These are phyloP conservation scores for Austroboletus sp. DNA, from an alignment of 1,284 basidiomycete species.

Conservation along the genomic window DNA sequence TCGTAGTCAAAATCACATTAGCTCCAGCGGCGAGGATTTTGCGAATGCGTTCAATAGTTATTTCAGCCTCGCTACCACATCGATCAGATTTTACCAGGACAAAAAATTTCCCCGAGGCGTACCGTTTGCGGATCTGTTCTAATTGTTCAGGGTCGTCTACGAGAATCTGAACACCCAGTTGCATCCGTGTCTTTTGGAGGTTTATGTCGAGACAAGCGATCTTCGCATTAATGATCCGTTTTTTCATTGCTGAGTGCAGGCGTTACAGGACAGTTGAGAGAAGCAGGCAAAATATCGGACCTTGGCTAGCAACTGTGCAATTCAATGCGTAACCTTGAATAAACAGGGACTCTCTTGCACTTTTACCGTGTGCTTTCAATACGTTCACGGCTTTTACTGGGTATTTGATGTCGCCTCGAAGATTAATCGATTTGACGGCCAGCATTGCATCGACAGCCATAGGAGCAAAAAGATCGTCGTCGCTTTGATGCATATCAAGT, in stretches of 20 bases:
- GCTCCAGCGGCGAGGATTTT: conserved; percentile 96
- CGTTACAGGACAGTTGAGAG: conserved; percentile 4
- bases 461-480: conserved; percentile 96
- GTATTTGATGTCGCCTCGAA: conserved; percentile 95
- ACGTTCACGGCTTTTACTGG: conserved; percentile 99
- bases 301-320: conserved; percentile 97
- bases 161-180: conserved; percentile 94
- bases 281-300: conserved; percentile 37
- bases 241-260: conserved; percentile 82
- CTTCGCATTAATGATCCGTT: conserved; percentile 86
- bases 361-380: conserved; percentile 97
- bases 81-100: conserved; percentile 3
- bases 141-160: conserved; percentile 96
- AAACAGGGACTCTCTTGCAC: conserved; percentile 90
- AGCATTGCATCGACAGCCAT: conserved; percentile 99
- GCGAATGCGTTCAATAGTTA: conserved; percentile 90
- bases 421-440: conserved; percentile 91
- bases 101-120: conserved; percentile 15
- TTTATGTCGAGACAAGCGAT: conserved; percentile 99
- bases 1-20: conserved; percentile 95
- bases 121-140: conserved; percentile 93
- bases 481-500: conserved; percentile 46
- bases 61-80: conserved; percentile 78
- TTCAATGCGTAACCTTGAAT: conserved; percentile 97
- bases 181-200: conserved; percentile 95